Percentiles rank a stretch among this genome's conserved stretches.
phyloP scores from a whole-genome alignment of 1,139 yeast genomes.

The Kodamaea suecica region DNA sequence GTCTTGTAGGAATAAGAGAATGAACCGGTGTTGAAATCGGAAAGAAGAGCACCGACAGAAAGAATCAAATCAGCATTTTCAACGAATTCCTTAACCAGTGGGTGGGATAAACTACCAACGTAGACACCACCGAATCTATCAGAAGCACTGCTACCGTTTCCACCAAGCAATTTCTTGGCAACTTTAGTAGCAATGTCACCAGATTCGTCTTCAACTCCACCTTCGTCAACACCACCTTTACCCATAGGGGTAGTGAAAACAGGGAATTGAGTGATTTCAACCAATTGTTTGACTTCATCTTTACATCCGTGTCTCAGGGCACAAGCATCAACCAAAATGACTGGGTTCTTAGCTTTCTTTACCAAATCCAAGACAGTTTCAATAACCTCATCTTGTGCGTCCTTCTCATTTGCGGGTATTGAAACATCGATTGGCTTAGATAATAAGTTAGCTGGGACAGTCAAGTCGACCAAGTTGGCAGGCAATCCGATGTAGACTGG shows the following conservation, averaged over 20 bases:
- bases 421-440: conserved; percentile 32
- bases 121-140: conserved; percentile 21
- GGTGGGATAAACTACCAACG: conserved; percentile 20
- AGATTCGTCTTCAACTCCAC: conserved; percentile 33
- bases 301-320: conserved; percentile 33
- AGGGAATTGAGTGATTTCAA: conserved; percentile 29
- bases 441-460: conserved; percentile 29
- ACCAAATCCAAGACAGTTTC: conserved; percentile 28
- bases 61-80: conserved; percentile 21
- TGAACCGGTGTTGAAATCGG: conserved; percentile 42
- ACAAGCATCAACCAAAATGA: conserved; percentile 38
- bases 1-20: conserved; percentile 38
- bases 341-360: conserved; percentile 28
- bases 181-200: conserved; percentile 26
- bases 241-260: conserved; percentile 22
- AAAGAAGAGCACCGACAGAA: conserved; percentile 29
- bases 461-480: conserved; percentile 35
- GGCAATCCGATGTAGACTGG: conserved; percentile 42
- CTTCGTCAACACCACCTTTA: conserved; percentile 19
- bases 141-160: conserved; percentile 12
- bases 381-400: conserved; percentile 33
- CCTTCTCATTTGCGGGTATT: conserved; percentile 26
- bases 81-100: conserved; percentile 18
- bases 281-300: conserved; percentile 29
- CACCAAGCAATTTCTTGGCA: conserved; percentile 23